phyloP scores from a whole-genome alignment of 2,329 filamentous ascomycete genomes.

The Ceratocystis albifundus region DNA sequence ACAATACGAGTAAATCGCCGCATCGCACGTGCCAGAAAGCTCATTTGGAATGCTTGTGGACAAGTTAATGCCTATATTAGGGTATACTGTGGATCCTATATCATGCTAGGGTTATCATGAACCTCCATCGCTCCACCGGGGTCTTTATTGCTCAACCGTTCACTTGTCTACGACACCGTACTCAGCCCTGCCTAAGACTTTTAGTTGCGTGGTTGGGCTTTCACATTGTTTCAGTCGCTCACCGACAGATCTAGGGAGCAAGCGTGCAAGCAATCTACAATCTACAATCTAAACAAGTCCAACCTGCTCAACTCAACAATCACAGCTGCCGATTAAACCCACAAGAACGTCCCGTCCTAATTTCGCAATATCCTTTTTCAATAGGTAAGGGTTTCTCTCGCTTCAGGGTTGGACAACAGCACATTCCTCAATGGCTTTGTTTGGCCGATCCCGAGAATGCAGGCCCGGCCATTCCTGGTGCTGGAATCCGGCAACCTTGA shows the following conservation, averaged over 20 bases:
- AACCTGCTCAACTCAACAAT: neutral
- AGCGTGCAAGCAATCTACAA: neutral
- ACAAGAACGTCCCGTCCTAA: neutral
- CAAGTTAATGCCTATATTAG: neutral
- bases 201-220: neutral
- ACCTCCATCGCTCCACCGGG: neutral
- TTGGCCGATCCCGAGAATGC: neutral
- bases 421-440: neutral
- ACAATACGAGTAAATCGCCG: too few relatives aligned
- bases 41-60: too few relatives aligned
- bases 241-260: neutral
- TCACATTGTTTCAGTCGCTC: neutral
- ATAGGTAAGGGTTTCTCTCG: neutral
- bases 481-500: conserved; percentile 13
- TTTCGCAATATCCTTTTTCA: neutral
- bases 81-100: neutral
- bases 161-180: neutral
- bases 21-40: too few relatives aligned
- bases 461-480: neutral
- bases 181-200: neutral
- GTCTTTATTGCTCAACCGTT: neutral
- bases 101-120: neutral
- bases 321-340: neutral
- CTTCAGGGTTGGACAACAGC: neutral
- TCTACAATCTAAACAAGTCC: neutral